Conservation (phyloP, 208 protist genomes). For the Crithidia sp. region DNA sequence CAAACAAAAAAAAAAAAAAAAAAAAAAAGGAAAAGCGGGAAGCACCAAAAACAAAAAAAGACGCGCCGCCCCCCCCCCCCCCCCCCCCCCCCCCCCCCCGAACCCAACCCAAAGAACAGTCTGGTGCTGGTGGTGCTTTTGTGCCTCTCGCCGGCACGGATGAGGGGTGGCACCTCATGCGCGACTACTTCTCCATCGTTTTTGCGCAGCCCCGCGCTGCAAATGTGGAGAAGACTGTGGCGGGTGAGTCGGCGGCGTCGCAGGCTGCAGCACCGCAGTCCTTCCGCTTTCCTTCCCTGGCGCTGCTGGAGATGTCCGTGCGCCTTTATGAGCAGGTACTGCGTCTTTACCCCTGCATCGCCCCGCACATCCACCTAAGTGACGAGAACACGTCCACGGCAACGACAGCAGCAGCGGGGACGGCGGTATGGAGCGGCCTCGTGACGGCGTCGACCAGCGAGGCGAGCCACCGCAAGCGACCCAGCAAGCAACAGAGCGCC, state of each 20-base stretch:
- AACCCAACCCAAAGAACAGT: no score
- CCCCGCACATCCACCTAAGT: slow-evolving; percentile 1
- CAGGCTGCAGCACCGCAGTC: neutral
- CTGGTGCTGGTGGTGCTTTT: slow-evolving; percentile 53
- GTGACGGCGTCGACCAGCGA: neutral
- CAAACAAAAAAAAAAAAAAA: no score
- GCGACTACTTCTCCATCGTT: slow-evolving; percentile 55
- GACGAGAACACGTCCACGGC: neutral
- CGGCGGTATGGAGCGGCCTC: neutral
- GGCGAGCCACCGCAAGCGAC: no score
- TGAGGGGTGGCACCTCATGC: slow-evolving; percentile 60
- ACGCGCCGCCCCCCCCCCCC: no score
- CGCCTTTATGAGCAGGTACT: slow-evolving; percentile 27
- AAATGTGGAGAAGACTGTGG: no score
- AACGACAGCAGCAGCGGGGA: neutral
- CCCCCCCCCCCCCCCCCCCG: no score
- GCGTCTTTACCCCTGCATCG: slow-evolving; percentile 31
- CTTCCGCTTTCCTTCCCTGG: slow-evolving; percentile 25
- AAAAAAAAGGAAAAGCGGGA: no score
- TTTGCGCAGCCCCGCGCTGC: slow-evolving; percentile 8
- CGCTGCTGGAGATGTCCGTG: slow-evolving; percentile 28
- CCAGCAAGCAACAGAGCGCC: no score
- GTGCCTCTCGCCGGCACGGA: slow-evolving; percentile 52
- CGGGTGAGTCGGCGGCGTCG: no score
- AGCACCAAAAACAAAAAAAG: no score